These are phyloP conservation scores for Orbilia ellipsospora DNA, from an alignment of 2,329 filamentous ascomycete species.

Conservation along the genomic window DNA sequence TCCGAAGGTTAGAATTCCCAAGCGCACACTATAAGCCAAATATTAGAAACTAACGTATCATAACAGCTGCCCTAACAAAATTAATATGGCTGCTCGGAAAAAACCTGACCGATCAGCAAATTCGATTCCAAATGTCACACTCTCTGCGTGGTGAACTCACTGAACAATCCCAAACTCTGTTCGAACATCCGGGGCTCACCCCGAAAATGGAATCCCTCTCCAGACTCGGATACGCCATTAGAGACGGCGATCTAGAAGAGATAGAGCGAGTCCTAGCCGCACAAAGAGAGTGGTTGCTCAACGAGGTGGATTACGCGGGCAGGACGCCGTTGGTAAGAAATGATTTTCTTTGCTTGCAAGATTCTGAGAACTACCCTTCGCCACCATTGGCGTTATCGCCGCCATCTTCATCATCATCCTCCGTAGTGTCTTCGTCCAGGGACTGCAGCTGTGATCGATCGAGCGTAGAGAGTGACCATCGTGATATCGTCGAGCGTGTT, in stretches of 20 bases:
- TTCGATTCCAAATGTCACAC: constrained; percentile 76
- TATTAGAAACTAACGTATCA: not conserved
- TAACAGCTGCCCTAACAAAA: constrained; percentile 81
- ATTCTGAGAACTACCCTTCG: constrained; percentile 17
- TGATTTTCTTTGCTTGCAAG: constrained; percentile 27
- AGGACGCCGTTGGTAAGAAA: constrained; percentile 61
- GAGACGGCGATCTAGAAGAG: constrained; percentile 72
- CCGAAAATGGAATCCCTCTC: constrained; percentile 75
- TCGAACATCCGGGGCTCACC: constrained; percentile 76
- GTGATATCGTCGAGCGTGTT: not conserved
- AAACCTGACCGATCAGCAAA: constrained; percentile 72
- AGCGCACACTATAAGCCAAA: not conserved
- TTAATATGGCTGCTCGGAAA: constrained; percentile 83
- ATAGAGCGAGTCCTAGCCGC: constrained; percentile 59
- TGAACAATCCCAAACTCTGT: constrained; percentile 76
- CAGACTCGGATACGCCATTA: constrained; percentile 82
- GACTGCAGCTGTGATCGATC: constrained; percentile 38
- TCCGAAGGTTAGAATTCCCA: constrained; percentile 68
- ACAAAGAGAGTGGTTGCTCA: constrained; percentile 60
- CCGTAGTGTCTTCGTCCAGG: constrained; percentile 23
- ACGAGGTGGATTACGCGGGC: constrained; percentile 62
- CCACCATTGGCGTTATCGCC: not conserved
- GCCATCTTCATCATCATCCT: constrained; percentile 21
- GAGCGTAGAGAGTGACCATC: constrained; percentile 5
- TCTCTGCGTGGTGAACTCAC: constrained; percentile 88